These are phyloP conservation scores for Metrosideros polymorpha DNA, from an alignment of 441 rosid species.

Conservation along the genomic window DNA sequence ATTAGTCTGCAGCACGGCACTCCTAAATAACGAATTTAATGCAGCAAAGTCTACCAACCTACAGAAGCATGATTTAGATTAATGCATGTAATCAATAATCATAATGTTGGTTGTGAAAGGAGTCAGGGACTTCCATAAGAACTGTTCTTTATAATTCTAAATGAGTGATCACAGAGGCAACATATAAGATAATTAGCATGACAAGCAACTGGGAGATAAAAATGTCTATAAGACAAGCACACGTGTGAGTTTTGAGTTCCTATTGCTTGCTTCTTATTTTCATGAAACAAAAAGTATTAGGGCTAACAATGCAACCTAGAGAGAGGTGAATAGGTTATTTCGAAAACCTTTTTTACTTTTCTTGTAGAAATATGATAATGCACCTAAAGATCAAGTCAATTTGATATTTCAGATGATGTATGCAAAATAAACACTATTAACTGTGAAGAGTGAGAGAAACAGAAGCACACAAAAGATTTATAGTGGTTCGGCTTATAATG, in stretches of 20 bases:
- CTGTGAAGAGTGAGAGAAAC: too few species aligned
- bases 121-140: background rate
- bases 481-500: too few species aligned
- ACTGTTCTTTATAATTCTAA: background rate
- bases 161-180: background rate
- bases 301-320: too few species aligned
- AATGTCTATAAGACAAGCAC: background rate
- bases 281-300: background rate
- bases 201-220: background rate
- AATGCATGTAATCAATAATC: background rate
- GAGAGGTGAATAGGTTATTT: too few species aligned
- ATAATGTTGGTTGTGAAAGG: background rate
- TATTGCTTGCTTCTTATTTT: background rate
- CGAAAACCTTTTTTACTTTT: too few species aligned
- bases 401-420: too few species aligned
- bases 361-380: too few species aligned
- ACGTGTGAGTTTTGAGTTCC: background rate
- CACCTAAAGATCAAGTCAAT: too few species aligned
- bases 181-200: background rate
- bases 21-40: background rate
- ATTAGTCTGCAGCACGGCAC: background rate
- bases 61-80: background rate
- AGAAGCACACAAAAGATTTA: too few species aligned
- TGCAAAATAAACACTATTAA: too few species aligned
- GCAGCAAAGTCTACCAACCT: background rate